phyloP scores from a whole-genome alignment of 1,139 yeast genomes.

The Candida gigantensis region DNA sequence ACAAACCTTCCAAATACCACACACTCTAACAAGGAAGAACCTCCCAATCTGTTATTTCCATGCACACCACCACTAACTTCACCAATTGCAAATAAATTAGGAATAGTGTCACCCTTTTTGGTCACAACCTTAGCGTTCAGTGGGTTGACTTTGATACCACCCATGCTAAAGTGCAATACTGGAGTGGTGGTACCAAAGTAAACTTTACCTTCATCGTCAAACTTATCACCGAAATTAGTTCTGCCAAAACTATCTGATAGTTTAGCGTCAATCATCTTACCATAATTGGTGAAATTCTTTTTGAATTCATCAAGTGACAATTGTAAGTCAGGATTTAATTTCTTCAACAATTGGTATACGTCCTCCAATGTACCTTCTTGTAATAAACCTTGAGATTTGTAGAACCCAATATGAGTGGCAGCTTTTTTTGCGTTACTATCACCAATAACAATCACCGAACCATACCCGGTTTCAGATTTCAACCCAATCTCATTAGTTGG shows the following conservation, averaged over 20 bases:
- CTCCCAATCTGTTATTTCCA: constrained; percentile 40
- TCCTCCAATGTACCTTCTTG: constrained; percentile 26
- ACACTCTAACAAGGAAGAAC: constrained; percentile 40
- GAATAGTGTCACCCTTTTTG: constrained; percentile 18
- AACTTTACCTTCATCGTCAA: constrained; percentile 14
- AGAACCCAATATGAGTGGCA: constrained; percentile 30
- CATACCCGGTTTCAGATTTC: constrained; percentile 15
- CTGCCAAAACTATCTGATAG: constrained; percentile 24
- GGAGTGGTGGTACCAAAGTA: constrained; percentile 41
- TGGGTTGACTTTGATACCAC: constrained; percentile 35
- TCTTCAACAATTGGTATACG: constrained; percentile 17
- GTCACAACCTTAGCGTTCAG: constrained; percentile 25
- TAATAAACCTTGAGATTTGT: constrained; percentile 28
- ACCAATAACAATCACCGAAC: constrained; percentile 29
- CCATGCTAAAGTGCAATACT: constrained; percentile 43
- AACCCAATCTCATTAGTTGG: constrained; percentile 11
- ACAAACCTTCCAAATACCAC: constrained; percentile 38
- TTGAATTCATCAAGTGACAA: constrained; percentile 12
- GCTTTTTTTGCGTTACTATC: constrained; percentile 32
- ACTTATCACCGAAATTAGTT: constrained; percentile 21
- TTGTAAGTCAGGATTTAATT: constrained; percentile 18
- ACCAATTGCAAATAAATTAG: constrained; percentile 37
- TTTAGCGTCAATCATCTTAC: constrained; percentile 10
- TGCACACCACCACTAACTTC: constrained; percentile 44
- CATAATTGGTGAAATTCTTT: constrained; percentile 18